Percentiles rank a stretch among this genome's conserved stretches.
These are phyloP conservation scores for Sporothrix humicola DNA, from an alignment of 2,329 filamentous ascomycete genomes.

Conservation along the genomic window DNA sequence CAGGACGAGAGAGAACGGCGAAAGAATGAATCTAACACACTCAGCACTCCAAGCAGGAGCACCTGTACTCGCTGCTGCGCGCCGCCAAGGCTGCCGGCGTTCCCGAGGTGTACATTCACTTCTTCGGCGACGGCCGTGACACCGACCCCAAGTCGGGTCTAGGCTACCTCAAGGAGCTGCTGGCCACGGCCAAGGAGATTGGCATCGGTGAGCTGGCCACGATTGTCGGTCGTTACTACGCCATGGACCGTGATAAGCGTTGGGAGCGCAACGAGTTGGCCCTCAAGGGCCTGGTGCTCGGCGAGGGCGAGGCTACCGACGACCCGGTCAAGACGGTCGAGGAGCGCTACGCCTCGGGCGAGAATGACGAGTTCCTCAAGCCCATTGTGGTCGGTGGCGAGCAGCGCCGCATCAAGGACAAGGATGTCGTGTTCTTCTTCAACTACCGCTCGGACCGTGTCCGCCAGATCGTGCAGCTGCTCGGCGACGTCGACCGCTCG, in stretches of 20 bases:
- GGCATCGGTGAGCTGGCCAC: constrained; percentile 88
- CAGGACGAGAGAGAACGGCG: no score
- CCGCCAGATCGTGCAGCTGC: constrained; percentile 91
- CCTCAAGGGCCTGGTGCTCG: constrained; percentile 81
- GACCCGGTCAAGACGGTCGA: constrained; percentile 88
- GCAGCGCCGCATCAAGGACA: constrained; percentile 84
- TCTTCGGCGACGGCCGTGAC: constrained; percentile 97
- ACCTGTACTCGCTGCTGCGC: constrained; percentile 84
- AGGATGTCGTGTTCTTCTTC: constrained; percentile 98
- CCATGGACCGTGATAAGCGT: constrained; percentile 99
- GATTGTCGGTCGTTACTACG: constrained; percentile 93
- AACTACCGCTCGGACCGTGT: constrained; percentile 99
- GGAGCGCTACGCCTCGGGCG: constrained; percentile 82
- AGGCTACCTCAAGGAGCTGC: constrained; percentile 84
- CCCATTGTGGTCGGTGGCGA: constrained; percentile 93
- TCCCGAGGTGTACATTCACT: constrained; percentile 95
- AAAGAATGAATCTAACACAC: neutral
- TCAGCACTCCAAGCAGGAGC: constrained; percentile 92
- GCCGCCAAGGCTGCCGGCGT: constrained; percentile 88
- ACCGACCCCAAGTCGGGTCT: constrained; percentile 95
- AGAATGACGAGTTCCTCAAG: constrained; percentile 98
- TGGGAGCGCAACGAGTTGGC: constrained; percentile 95
- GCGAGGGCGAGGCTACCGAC: constrained; percentile 82
- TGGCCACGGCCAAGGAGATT: constrained; percentile 81
- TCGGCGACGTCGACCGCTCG: constrained; percentile 90